Evolutionary conservation across 306 rosid genomes (phyloP).

Genomic region (Trichosanthes cucumerina): DNA sequence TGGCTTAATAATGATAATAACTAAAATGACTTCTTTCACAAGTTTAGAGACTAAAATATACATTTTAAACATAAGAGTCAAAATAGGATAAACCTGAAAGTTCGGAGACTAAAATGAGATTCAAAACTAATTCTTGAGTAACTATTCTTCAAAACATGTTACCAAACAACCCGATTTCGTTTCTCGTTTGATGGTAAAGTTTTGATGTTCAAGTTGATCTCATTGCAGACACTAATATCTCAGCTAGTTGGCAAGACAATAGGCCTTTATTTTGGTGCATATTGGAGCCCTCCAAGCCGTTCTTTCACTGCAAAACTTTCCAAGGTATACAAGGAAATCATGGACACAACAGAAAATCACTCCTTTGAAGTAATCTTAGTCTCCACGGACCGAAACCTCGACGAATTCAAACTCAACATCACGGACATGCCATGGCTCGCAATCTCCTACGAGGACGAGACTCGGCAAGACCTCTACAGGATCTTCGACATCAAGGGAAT

Average conservation of each 20-base stretch:
- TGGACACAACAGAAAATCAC: slow-evolving; percentile 10
- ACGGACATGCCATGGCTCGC: slow-evolving; percentile 76
- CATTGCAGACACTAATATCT: slow-evolving; percentile 41
- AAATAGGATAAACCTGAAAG: too few species aligned
- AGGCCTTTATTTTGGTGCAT: slow-evolving; percentile 73
- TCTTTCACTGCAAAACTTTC: slow-evolving; percentile 58
- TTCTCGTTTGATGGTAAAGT: background rate
- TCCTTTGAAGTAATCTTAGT: slow-evolving; percentile 54
- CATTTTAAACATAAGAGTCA: too few species aligned
- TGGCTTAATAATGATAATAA: too few species aligned
- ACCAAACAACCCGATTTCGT: background rate
- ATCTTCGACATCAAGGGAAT: slow-evolving; percentile 60
- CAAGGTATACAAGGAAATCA: slow-evolving; percentile 50
- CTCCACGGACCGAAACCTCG: slow-evolving; percentile 67
- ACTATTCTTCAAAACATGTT: background rate
- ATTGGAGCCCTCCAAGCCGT: slow-evolving; percentile 81
- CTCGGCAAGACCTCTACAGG: slow-evolving; percentile 65
- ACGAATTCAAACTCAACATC: slow-evolving; percentile 49
- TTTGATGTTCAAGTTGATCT: background rate
- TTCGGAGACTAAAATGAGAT: too few species aligned
- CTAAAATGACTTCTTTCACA: too few species aligned
- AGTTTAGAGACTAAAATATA: too few species aligned
- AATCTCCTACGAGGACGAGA: slow-evolving; percentile 56
- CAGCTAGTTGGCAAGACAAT: slow-evolving; percentile 63
- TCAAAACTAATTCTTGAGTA: background rate